phyloP scores from a whole-genome alignment of 176 grass and related monocot genomes.

The Carex scoparia region DNA sequence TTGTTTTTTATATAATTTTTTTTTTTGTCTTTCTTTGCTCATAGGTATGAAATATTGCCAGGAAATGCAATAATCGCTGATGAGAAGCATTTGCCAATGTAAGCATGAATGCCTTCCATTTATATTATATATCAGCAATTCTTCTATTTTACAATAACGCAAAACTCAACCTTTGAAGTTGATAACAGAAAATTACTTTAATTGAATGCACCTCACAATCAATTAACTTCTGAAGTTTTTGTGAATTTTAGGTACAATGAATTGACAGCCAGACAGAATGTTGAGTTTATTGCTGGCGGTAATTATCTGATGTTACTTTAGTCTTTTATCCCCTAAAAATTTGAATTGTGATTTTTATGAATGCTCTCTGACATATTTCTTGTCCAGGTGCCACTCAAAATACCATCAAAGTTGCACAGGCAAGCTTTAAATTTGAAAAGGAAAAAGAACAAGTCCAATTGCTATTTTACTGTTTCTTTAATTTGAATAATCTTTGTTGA shows the following conservation, averaged over 20 bases:
- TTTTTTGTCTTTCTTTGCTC: constrained; percentile 19
- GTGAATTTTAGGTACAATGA: constrained; percentile 68
- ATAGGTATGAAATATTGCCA: constrained; percentile 75
- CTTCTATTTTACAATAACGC: background rate
- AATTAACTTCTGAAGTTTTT: background rate
- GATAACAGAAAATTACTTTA: background rate
- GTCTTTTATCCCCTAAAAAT: background rate
- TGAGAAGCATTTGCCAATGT: constrained; percentile 92
- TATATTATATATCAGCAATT: background rate
- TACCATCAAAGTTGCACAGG: constrained; percentile 95
- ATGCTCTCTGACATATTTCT: constrained; percentile 26
- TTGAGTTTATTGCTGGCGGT: constrained; percentile 98
- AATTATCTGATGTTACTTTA: constrained; percentile 4
- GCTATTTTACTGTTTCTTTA: constrained; percentile 5
- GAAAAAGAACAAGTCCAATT: background rate
- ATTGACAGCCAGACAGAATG: constrained; percentile 67
- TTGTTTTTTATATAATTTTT: constrained; percentile 4
- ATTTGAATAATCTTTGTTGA: constrained; percentile 15
- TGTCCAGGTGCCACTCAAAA: constrained; percentile 88
- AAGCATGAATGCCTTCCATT: constrained; percentile 22
- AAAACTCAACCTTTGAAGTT: background rate
- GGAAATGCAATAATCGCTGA: constrained; percentile 86
- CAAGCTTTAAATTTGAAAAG: constrained; percentile 30
- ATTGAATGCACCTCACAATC: background rate
- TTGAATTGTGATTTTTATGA: constrained; percentile 16